A percentile compares a stretch with the other conserved stretches of the same genome.
phyloP scores from a whole-genome alignment of 1,284 basidiomycete genomes.

The Stygiomarasmius scandens region DNA sequence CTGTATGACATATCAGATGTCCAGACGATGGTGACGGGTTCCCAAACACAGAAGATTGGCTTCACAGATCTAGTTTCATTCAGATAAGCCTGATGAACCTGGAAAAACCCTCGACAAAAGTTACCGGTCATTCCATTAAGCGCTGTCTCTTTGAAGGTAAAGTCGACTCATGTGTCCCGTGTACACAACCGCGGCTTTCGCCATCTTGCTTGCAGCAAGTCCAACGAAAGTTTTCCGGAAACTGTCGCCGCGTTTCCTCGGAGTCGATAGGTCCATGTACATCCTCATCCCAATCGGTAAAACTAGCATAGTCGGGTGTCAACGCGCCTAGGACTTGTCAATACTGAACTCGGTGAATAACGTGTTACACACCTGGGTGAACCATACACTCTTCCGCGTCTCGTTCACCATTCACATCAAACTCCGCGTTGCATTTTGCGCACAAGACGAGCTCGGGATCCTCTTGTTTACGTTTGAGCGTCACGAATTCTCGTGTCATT shows the following conservation, averaged over 20 bases:
- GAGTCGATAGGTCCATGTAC: conserved; percentile 51
- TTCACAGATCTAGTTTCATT: no score
- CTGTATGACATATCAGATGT: no score
- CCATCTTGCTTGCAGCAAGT: conserved; percentile 47
- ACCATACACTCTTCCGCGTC: conserved; percentile 30
- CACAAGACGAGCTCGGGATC: conserved; percentile 37
- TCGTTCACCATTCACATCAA: conserved; percentile 37
- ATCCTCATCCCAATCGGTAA: conserved; percentile 49
- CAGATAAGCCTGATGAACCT: no score
- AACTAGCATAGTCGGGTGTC: conserved; percentile 33
- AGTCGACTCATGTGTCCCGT: conserved; percentile 31
- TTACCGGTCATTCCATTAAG: conserved; percentile 3
- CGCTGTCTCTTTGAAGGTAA: conserved; percentile 37
- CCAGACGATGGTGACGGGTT: no score
- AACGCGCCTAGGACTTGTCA: conserved; percentile 5
- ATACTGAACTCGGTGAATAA: background rate
- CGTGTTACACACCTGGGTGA: conserved; percentile 35
- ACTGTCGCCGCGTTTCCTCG: conserved; percentile 37
- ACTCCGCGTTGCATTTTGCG: conserved; percentile 46
- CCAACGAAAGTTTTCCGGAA: conserved; percentile 51
- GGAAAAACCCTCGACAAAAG: background rate
- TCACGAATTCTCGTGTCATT: conserved; percentile 46
- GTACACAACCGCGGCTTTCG: conserved; percentile 40
- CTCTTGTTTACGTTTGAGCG: conserved; percentile 34
- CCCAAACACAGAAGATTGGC: no score